These are phyloP conservation scores for Tuber melanosporum DNA, from an alignment of 495 filamentous ascomycete species.

Conservation along the genomic window DNA sequence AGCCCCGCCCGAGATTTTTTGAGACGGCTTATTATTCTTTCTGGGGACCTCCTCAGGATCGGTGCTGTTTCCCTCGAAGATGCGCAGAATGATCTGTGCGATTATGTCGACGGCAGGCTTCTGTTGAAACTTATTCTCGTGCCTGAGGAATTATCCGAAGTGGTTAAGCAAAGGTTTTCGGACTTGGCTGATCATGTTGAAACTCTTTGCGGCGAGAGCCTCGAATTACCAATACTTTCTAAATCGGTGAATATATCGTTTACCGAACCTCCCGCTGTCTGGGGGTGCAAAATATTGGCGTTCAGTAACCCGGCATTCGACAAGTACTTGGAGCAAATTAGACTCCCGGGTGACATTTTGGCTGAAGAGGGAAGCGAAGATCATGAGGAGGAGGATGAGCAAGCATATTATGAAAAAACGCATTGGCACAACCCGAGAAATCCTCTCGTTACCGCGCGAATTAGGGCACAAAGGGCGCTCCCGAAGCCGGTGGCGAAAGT, in stretches of 20 bases:
- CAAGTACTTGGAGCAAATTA: constrained; percentile 47
- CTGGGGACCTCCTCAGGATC: constrained; percentile 11
- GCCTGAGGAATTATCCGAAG: constrained; percentile 17
- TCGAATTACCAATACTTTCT: background rate
- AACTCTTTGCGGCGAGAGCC: background rate
- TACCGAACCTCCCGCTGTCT: background rate
- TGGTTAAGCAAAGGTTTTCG: constrained; percentile 13
- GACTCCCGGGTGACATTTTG: constrained; percentile 11
- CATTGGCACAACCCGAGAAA: constrained; percentile 65
- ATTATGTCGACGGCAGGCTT: constrained; percentile 29
- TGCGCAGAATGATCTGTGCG: constrained; percentile 15
- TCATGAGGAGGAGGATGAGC: constrained; percentile 20
- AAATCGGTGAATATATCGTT: background rate
- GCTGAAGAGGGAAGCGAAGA: constrained; percentile 11
- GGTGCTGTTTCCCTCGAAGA: constrained; percentile 15
- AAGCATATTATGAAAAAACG: constrained; percentile 52
- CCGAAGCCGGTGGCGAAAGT: constrained; percentile 24
- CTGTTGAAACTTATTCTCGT: constrained; percentile 19
- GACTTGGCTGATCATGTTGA: constrained; percentile 4
- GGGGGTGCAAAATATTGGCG: constrained; percentile 42
- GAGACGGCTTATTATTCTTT: constrained; percentile 11
- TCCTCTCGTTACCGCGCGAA: constrained; percentile 38
- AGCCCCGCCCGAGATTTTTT: constrained; percentile 3
- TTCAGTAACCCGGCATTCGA: constrained; percentile 58
- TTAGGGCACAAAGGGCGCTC: constrained; percentile 17